These are phyloP conservation scores for Hypoxylon crocopeplum DNA, from an alignment of 495 filamentous ascomycete species.

Conservation along the genomic window DNA sequence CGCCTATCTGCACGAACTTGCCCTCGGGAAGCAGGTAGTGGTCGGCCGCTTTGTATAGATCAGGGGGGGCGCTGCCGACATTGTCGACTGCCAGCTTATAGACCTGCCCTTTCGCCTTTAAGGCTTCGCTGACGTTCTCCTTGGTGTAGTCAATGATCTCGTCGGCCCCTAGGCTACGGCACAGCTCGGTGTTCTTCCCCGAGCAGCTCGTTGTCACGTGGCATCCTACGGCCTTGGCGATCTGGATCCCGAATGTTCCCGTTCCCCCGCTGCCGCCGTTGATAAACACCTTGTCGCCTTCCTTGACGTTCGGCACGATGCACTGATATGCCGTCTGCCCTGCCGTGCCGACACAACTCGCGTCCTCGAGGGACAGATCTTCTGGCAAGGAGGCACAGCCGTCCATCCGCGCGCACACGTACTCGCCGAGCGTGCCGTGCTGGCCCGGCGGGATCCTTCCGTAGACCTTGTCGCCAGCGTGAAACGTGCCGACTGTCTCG, in stretches of 20 bases:
- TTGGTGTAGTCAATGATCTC: slow-evolving; percentile 73
- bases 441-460: slow-evolving; percentile 52
- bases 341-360: slow-evolving; percentile 61
- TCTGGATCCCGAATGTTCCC: slow-evolving; percentile 68
- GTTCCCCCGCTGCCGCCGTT: slow-evolving; percentile 72
- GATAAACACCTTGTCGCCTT: slow-evolving; percentile 67
- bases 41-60: slow-evolving; percentile 63
- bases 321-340: slow-evolving; percentile 66
- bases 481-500: slow-evolving; percentile 44
- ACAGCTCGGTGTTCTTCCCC: slow-evolving; percentile 62
- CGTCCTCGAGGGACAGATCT: slow-evolving; percentile 57
- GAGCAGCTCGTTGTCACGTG: slow-evolving; percentile 68
- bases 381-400: slow-evolving; percentile 54
- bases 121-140: slow-evolving; percentile 53
- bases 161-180: slow-evolving; percentile 67
- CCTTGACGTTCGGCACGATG: slow-evolving; percentile 60
- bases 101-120: slow-evolving; percentile 57
- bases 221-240: slow-evolving; percentile 69
- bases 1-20: slow-evolving; percentile 66
- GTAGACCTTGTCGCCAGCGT: slow-evolving; percentile 63
- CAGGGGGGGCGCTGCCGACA: slow-evolving; percentile 52
- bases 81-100: slow-evolving; percentile 70
- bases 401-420: slow-evolving; percentile 41
- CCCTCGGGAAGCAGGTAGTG: slow-evolving; percentile 61
- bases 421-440: slow-evolving; percentile 64